Percentiles rank a stretch among this genome's conserved stretches.
Evolutionary conservation across 495 filamentous ascomycete genomes (phyloP).

Genomic region (Aspergillus wentii): DNA sequence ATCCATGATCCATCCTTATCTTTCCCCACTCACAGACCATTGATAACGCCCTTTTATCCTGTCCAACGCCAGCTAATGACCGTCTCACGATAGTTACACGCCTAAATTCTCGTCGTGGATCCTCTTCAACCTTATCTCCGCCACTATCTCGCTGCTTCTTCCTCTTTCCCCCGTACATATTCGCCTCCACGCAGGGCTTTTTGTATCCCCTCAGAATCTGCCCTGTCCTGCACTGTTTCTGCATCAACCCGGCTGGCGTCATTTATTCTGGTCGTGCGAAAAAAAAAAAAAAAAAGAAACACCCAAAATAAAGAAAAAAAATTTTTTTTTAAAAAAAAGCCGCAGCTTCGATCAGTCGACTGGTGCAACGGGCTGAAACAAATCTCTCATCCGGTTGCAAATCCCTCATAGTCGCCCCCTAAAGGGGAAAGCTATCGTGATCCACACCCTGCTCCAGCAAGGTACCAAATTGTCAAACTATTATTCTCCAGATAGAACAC

Average conservation of each 20-base stretch:
- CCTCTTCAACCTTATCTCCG: too few species aligned
- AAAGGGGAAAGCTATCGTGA: slow-evolving; percentile 22
- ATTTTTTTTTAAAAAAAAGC: too few species aligned
- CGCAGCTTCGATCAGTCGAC: too few species aligned
- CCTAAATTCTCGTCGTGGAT: too few species aligned
- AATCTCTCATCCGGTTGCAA: slow-evolving; percentile 17
- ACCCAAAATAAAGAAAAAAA: too few species aligned
- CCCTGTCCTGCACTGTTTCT: too few species aligned
- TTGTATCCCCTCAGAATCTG: slow-evolving; percentile 12
- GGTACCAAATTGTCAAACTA: slow-evolving; percentile 32
- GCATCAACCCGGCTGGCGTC: too few species aligned
- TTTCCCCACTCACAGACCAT: slow-evolving; percentile 21
- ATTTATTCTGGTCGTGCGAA: too few species aligned
- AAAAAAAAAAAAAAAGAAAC: slow-evolving; percentile 1
- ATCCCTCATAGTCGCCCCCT: slow-evolving; percentile 27
- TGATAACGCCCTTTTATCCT: slow-evolving; percentile 14
- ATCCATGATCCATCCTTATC: slow-evolving; percentile 24
- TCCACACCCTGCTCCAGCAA: slow-evolving; percentile 24
- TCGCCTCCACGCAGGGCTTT: slow-evolving; percentile 13
- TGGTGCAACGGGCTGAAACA: slow-evolving; percentile 15
- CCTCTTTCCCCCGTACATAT: slow-evolving; percentile 9
- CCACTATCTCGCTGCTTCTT: too few species aligned
- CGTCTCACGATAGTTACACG: too few species aligned
- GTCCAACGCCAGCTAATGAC: too few species aligned
- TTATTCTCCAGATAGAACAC: slow-evolving; percentile 14